Evolutionary conservation across 176 grass and related monocot species (phyloP).

Genomic region (Zoysia pacifica): DNA sequence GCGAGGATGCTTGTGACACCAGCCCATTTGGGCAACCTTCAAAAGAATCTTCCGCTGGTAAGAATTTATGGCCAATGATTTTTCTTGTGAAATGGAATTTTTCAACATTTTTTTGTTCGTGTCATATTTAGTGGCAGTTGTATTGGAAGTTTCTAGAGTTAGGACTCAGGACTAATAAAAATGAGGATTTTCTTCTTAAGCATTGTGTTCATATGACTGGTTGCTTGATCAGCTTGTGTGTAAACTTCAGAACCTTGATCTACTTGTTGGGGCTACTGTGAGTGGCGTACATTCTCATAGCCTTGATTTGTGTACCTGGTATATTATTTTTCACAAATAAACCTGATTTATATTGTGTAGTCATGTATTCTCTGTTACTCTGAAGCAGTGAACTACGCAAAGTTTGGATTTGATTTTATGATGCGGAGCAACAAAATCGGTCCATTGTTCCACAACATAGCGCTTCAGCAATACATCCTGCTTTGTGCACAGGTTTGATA

Average conservation of each 20-base stretch:
- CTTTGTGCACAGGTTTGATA: conserved; percentile 66
- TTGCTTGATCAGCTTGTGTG: background rate
- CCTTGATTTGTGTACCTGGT: background rate
- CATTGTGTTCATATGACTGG: background rate
- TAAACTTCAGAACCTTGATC: conserved; percentile 16
- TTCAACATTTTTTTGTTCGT: no score
- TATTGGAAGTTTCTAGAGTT: background rate
- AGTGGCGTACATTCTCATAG: background rate
- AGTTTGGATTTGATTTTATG: conserved; percentile 67
- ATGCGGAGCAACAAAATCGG: conserved; percentile 57
- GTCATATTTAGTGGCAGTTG: background rate
- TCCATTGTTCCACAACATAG: conserved; percentile 77
- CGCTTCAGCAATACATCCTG: conserved; percentile 90
- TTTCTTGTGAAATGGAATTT: conserved; percentile 28
- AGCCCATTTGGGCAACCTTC: conserved; percentile 36
- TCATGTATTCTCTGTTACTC: conserved; percentile 21
- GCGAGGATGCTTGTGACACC: conserved; percentile 13
- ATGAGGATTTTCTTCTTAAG: background rate
- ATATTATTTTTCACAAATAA: background rate
- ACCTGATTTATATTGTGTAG: background rate
- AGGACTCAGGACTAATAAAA: background rate
- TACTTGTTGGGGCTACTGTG: background rate
- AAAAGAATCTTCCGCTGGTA: conserved; percentile 28
- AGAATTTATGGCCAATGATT: conserved; percentile 25
- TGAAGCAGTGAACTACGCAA: conserved; percentile 60